A percentile compares a stretch with the other conserved stretches of the same genome.
Conservation (phyloP, 2,329 filamentous ascomycete genomes). For the Fusarium annulatum region DNA sequence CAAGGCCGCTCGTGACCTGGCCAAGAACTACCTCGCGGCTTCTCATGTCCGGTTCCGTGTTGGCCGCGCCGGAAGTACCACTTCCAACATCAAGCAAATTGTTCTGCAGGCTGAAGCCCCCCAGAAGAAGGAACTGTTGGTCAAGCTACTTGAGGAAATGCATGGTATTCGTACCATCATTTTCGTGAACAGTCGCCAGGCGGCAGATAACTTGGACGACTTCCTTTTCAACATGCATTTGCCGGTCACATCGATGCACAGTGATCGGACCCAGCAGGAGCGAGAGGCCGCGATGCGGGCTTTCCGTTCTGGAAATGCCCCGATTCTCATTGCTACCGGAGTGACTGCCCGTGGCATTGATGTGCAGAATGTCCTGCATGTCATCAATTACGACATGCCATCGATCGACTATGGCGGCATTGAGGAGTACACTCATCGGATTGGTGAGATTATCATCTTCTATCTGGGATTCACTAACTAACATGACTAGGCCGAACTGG, state of each 20-base stretch:
- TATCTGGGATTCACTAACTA: neutral
- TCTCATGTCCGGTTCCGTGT: slow-evolving; percentile 85
- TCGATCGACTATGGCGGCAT: slow-evolving; percentile 82
- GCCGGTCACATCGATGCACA: slow-evolving; percentile 89
- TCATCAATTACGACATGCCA: slow-evolving; percentile 94
- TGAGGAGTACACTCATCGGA: slow-evolving; percentile 92
- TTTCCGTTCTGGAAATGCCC: slow-evolving; percentile 79
- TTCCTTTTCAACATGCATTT: slow-evolving; percentile 83
- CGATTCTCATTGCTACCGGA: slow-evolving; percentile 87
- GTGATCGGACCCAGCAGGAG: slow-evolving; percentile 87
- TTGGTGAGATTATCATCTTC: slow-evolving; percentile 68
- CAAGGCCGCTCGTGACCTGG: slow-evolving; percentile 79
- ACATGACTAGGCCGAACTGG: slow-evolving; percentile 79
- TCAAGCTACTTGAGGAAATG: slow-evolving; percentile 76
- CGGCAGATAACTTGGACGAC: slow-evolving; percentile 87
- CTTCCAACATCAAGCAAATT: slow-evolving; percentile 84
- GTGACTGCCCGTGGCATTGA: slow-evolving; percentile 91
- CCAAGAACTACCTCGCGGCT: slow-evolving; percentile 77
- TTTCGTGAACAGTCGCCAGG: slow-evolving; percentile 85
- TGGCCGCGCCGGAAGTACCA: slow-evolving; percentile 85
- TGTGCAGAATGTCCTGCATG: slow-evolving; percentile 85
- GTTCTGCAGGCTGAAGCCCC: slow-evolving; percentile 74
- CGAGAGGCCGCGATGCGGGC: slow-evolving; percentile 90
- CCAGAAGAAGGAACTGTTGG: slow-evolving; percentile 76
- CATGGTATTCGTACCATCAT: slow-evolving; percentile 84